Evolutionary conservation across 305 asterid genomes (phyloP).

Genomic region (Nicotiana rustica): DNA sequence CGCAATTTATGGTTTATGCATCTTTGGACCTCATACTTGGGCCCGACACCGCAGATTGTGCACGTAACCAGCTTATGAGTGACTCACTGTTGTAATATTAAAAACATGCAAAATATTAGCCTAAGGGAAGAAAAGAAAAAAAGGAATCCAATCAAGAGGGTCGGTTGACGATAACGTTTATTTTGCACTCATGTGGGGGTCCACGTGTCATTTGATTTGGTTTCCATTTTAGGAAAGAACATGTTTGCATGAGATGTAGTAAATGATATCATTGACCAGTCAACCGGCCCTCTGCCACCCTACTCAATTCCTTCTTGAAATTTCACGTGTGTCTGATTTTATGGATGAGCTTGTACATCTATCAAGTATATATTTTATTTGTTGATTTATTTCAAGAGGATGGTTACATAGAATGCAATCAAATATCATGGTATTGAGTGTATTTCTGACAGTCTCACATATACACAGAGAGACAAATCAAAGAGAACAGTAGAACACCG

Average conservation of each 20-base stretch:
- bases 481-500: not conserved
- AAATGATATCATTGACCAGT: conserved; percentile 21
- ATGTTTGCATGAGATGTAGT: not conserved
- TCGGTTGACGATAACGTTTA: conserved; percentile 7
- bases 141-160: not conserved
- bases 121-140: not conserved
- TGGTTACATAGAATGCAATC: not conserved
- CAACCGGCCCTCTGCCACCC: not conserved
- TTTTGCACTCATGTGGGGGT: not conserved
- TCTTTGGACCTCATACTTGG: too few species aligned
- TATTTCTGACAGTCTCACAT: conserved; percentile 29
- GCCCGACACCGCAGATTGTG: too few species aligned
- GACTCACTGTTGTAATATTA: not conserved
- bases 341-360: too few species aligned
- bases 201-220: not conserved
- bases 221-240: not conserved
- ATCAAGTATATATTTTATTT: too few species aligned
- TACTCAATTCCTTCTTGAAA: not conserved
- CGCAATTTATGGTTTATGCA: too few species aligned
- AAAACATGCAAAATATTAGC: not conserved
- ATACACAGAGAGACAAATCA: not conserved
- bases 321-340: not conserved
- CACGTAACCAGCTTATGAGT: not conserved
- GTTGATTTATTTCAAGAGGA: too few species aligned
- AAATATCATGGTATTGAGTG: conserved; percentile 29